phyloP scores from a whole-genome alignment of 768 basidiomycete species.

The Pulveroboletus sp. region DNA sequence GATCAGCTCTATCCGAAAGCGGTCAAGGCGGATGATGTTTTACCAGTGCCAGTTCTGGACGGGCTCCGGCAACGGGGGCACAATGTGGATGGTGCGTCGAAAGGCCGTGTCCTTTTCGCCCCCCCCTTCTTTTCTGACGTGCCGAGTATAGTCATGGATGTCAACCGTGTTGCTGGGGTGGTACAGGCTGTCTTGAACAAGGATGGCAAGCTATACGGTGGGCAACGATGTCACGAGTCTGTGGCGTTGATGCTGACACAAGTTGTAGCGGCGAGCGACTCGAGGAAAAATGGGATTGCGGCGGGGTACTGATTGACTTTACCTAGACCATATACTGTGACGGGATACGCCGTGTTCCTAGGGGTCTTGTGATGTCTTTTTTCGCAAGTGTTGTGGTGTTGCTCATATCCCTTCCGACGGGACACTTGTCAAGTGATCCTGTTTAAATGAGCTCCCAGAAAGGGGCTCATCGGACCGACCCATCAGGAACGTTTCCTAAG shows the following conservation, averaged over 20 bases:
- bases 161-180: constrained; percentile 72
- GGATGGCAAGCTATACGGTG: constrained; percentile 64
- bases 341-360: too few species aligned
- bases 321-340: too few species aligned
- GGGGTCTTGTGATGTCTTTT: too few species aligned
- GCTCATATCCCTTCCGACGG: too few species aligned
- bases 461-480: too few species aligned
- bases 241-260: neutral
- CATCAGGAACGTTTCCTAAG: too few species aligned
- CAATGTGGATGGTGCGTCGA: constrained; percentile 55
- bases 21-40: constrained; percentile 61
- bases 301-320: constrained; percentile 66
- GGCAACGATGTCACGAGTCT: constrained; percentile 19
- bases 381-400: too few species aligned
- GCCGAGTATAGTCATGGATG: constrained; percentile 48
- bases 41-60: constrained; percentile 54
- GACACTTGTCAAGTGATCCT: too few species aligned
- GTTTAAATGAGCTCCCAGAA: too few species aligned
- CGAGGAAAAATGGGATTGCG: constrained; percentile 89
- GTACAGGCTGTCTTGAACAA: constrained; percentile 60
- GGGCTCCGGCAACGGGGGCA: constrained; percentile 65
- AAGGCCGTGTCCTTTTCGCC: neutral
- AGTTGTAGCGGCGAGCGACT: constrained; percentile 77
- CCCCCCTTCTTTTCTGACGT: neutral
- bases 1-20: constrained; percentile 75